A percentile compares a stretch with the other conserved stretches of the same genome.
phyloP scores from a whole-genome alignment of 768 basidiomycete species.

The Phylloporus sp. region DNA sequence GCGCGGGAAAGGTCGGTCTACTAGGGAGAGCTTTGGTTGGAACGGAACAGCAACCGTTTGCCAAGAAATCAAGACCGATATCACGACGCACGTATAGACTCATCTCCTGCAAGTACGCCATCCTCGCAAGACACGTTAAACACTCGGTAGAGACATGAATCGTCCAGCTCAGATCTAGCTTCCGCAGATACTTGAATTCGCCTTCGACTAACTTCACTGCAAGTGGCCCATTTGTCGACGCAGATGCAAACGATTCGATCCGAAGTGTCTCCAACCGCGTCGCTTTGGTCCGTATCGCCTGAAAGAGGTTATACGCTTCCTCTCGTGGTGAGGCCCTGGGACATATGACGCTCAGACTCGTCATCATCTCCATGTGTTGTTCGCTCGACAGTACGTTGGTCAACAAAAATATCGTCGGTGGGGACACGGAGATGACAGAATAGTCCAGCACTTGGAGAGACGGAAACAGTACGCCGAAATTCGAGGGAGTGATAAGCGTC shows the following conservation, averaged over 20 bases:
- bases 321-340: slow-evolving; percentile 18
- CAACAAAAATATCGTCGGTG: slow-evolving; percentile 18
- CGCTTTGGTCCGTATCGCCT: slow-evolving; percentile 20
- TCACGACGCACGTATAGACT: slow-evolving; percentile 17
- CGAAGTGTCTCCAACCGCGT: slow-evolving; percentile 14
- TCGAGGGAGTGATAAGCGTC: slow-evolving; percentile 17
- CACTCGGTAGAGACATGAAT: slow-evolving; percentile 24
- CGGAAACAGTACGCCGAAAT: slow-evolving; percentile 23
- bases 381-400: slow-evolving; percentile 17
- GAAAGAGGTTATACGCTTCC: no score
- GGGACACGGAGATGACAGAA: slow-evolving; percentile 23
- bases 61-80: slow-evolving; percentile 14
- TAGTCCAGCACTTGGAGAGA: slow-evolving; percentile 26
- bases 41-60: slow-evolving; percentile 2
- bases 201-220: slow-evolving; percentile 15
- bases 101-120: slow-evolving; percentile 25
- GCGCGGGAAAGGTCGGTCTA: slow-evolving; percentile 18
- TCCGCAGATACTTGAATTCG: slow-evolving; percentile 20
- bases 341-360: slow-evolving; percentile 20
- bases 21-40: background rate
- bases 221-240: slow-evolving; percentile 5
- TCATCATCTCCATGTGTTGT: slow-evolving; percentile 14
- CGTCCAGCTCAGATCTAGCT: slow-evolving; percentile 22
- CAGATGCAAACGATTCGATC: slow-evolving; percentile 22
- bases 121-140: slow-evolving; percentile 16